These are phyloP conservation scores for Thuidium tamariscinum DNA, from an alignment of 225 moss, liverwort and hornwort genomes.

Conservation along the genomic window DNA sequence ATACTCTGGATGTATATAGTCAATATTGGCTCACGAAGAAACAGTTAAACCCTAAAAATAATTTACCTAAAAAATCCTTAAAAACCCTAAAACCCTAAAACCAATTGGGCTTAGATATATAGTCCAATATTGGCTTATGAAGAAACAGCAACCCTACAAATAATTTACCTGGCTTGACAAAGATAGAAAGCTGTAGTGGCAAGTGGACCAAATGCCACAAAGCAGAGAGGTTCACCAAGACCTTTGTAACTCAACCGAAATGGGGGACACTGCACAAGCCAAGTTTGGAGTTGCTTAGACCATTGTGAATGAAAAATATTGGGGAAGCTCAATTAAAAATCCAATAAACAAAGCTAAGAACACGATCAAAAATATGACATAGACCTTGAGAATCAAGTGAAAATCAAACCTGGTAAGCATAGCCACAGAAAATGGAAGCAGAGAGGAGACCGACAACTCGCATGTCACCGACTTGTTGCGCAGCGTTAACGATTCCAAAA, in stretches of 20 bases:
- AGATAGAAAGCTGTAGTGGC: constrained; percentile 90
- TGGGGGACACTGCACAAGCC: constrained; percentile 66
- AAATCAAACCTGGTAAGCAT: constrained; percentile 66
- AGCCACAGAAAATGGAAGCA: constrained; percentile 72
- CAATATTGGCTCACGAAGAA: neutral
- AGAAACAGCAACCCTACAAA: neutral
- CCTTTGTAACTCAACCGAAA: constrained; percentile 92
- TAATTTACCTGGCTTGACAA: constrained; percentile 55
- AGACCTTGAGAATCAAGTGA: neutral
- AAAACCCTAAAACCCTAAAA: too few species aligned
- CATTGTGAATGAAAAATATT: neutral
- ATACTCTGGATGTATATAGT: neutral
- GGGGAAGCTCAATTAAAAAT: neutral
- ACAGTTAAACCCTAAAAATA: neutral
- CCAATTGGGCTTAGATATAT: too few species aligned
- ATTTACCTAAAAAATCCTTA: too few species aligned
- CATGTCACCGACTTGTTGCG: constrained; percentile 65
- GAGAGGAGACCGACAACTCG: constrained; percentile 54
- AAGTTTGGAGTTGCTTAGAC: neutral
- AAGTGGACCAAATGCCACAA: constrained; percentile 84
- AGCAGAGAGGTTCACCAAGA: constrained; percentile 88
- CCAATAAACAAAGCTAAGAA: neutral
- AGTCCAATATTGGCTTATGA: neutral
- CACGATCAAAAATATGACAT: neutral
- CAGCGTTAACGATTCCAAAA: constrained; percentile 43